These are phyloP conservation scores for Verticillium dahliae DNA, from an alignment of 2,329 filamentous ascomycete species.

Conservation along the genomic window DNA sequence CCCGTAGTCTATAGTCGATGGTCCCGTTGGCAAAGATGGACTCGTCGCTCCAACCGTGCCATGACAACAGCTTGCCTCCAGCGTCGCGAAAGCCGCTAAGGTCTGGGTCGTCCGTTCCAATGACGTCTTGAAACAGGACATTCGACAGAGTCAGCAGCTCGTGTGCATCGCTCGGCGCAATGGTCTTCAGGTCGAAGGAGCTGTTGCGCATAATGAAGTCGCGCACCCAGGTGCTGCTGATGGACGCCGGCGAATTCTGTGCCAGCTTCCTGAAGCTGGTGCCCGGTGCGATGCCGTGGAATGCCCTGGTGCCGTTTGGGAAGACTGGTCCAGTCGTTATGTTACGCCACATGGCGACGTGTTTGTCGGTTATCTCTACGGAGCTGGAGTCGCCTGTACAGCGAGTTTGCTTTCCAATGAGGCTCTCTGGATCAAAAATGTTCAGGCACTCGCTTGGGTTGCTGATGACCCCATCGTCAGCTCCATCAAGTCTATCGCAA, in stretches of 20 bases:
- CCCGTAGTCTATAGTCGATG: slow-evolving; percentile 23
- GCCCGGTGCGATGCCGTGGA: not conserved
- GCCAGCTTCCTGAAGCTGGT: not conserved
- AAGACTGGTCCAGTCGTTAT: not conserved
- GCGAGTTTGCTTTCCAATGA: not conserved
- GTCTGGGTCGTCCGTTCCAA: slow-evolving; percentile 21
- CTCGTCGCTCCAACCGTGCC: slow-evolving; percentile 31
- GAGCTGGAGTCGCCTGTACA: not conserved
- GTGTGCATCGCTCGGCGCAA: not conserved
- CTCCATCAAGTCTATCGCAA: slow-evolving; percentile 10
- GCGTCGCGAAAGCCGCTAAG: slow-evolving; percentile 19
- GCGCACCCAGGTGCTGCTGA: not conserved
- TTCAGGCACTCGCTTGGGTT: slow-evolving; percentile 3
- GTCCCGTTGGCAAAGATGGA: slow-evolving; percentile 24
- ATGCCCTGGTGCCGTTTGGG: not conserved
- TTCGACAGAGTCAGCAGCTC: not conserved
- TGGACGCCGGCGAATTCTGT: not conserved
- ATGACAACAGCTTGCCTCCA: slow-evolving; percentile 34
- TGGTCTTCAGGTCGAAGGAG: not conserved
- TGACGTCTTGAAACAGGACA: slow-evolving; percentile 12
- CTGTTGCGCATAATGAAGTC: not conserved
- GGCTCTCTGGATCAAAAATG: not conserved
- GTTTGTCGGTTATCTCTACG: not conserved
- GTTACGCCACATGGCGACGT: not conserved
- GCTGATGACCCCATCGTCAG: slow-evolving; percentile 6